Percentiles rank a stretch among this genome's conserved stretches.
phyloP scores from a whole-genome alignment of 163 green algal species.

The Chlorella variabilis region DNA sequence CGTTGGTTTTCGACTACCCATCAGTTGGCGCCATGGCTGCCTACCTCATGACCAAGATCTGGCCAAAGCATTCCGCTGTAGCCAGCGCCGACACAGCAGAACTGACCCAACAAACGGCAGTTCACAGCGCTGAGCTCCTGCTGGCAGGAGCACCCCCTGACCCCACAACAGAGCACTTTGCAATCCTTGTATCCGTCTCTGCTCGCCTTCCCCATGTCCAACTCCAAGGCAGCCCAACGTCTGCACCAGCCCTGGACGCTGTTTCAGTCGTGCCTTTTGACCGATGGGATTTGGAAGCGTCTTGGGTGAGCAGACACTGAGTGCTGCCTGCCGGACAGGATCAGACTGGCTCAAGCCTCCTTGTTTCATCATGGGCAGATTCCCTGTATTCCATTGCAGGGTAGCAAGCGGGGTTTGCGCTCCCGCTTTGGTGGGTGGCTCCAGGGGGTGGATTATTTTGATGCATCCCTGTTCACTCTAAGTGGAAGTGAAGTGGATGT shows the following conservation, averaged over 20 bases:
- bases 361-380: too few species aligned
- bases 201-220: not conserved
- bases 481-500: conserved; percentile 49
- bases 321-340: too few species aligned
- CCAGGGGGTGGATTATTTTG: conserved; percentile 50
- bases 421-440: conserved; percentile 62
- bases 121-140: not conserved
- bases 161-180: too few species aligned
- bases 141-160: not conserved
- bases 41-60: not conserved
- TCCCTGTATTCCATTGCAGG: too few species aligned
- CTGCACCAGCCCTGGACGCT: not conserved
- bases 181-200: not conserved
- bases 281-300: not conserved
- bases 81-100: not conserved
- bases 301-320: not conserved
- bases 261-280: not conserved
- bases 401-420: not conserved
- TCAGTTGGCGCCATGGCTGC: conserved; percentile 59
- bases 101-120: too few species aligned
- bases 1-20: conserved; percentile 89
- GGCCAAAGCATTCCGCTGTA: not conserved
- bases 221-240: not conserved
- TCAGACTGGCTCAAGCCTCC: not conserved
- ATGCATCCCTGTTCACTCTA: conserved; percentile 51